Evolutionary conservation across 352 stramenopile species (phyloP).

Genomic region (Phytopythium ostracodes): DNA sequence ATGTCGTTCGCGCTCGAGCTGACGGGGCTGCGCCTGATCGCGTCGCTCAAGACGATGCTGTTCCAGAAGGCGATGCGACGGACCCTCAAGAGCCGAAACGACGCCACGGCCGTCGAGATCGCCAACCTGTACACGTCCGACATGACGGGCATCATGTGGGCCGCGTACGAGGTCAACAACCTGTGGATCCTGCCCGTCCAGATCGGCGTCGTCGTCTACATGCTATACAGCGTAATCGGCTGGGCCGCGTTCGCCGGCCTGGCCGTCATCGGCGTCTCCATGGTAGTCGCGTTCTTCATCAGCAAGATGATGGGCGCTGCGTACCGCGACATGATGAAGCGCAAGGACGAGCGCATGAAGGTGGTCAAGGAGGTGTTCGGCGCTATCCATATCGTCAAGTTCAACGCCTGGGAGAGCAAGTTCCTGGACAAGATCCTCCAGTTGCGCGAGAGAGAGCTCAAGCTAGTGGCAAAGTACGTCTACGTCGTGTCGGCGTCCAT

Average conservation of each 20-base stretch:
- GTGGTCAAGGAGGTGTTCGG: slow-evolving; percentile 81
- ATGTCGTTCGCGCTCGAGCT: slow-evolving; percentile 21
- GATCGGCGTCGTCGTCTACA: slow-evolving; percentile 25
- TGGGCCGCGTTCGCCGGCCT: slow-evolving; percentile 40
- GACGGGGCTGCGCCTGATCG: slow-evolving; percentile 19
- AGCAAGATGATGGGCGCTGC: slow-evolving; percentile 31
- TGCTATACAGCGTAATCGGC: slow-evolving; percentile 33
- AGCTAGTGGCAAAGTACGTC: slow-evolving; percentile 55
- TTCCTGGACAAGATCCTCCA: slow-evolving; percentile 47
- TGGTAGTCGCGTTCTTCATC: slow-evolving; percentile 41
- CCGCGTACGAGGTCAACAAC: slow-evolving; percentile 38
- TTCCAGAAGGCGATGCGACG: slow-evolving; percentile 34
- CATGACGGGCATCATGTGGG: slow-evolving; percentile 21
- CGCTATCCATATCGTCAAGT: slow-evolving; percentile 94
- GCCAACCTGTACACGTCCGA: slow-evolving; percentile 40
- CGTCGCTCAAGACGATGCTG: slow-evolving; percentile 26
- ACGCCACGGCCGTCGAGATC: slow-evolving; percentile 20
- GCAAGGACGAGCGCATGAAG: slow-evolving; percentile 89
- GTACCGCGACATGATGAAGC: slow-evolving; percentile 77
- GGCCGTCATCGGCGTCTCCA: slow-evolving; percentile 23
- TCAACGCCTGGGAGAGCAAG: slow-evolving; percentile 93
- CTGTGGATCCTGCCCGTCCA: slow-evolving; percentile 39
- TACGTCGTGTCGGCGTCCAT: slow-evolving; percentile 37
- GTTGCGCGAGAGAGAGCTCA: slow-evolving; percentile 48
- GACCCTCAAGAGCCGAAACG: slow-evolving; percentile 8